Evolutionary conservation across 768 basidiomycete species (phyloP).

Genomic region (Naganishia onofrii): DNA sequence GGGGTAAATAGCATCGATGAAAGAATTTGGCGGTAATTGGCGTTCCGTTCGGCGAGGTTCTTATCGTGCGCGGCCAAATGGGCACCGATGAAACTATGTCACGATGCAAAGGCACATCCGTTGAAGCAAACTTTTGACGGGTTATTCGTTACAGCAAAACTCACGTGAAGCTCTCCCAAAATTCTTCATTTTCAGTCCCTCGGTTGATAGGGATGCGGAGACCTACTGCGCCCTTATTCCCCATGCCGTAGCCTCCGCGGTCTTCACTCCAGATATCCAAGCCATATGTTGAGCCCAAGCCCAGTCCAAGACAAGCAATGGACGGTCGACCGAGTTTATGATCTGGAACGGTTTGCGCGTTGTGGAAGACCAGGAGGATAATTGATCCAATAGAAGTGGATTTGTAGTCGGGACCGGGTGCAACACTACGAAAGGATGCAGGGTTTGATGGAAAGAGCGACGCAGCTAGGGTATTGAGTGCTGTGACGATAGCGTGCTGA

Average conservation of each 20-base stretch:
- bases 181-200: slow-evolving; percentile 56
- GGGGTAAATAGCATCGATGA: slow-evolving; percentile 73
- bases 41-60: slow-evolving; percentile 65
- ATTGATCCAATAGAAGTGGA: slow-evolving; percentile 79
- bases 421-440: slow-evolving; percentile 57
- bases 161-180: slow-evolving; percentile 80
- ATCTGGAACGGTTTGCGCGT: slow-evolving; percentile 58
- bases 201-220: slow-evolving; percentile 71
- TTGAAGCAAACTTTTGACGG: not conserved
- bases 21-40: slow-evolving; percentile 79
- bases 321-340: slow-evolving; percentile 61
- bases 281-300: slow-evolving; percentile 11
- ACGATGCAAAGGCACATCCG: not conserved
- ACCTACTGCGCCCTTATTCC: slow-evolving; percentile 93
- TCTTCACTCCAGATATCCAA: slow-evolving; percentile 11
- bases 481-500: slow-evolving; percentile 3
- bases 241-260: slow-evolving; percentile 72
- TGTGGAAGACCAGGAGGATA: slow-evolving; percentile 80
- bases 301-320: slow-evolving; percentile 63
- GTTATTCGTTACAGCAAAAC: slow-evolving; percentile 50
- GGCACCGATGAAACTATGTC: slow-evolving; percentile 76
- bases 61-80: slow-evolving; percentile 81
- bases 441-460: slow-evolving; percentile 44
- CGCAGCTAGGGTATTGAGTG: slow-evolving; percentile 28
- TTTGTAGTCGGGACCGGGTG: slow-evolving; percentile 67